Conservation (phyloP, 306 rosid genomes). For the Senna siamea region DNA sequence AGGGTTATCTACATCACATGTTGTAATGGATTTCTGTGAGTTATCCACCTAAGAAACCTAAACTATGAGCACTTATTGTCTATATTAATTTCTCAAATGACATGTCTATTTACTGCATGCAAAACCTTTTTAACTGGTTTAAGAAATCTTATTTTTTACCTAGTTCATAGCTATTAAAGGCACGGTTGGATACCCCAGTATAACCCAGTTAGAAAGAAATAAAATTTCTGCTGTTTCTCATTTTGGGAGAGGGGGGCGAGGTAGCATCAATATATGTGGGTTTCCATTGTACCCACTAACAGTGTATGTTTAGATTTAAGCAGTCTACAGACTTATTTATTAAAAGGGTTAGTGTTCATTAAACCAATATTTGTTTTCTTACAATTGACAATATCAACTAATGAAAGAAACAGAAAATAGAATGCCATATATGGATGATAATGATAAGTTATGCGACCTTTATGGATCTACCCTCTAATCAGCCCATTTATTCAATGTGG, state of each 20-base stretch:
- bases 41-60: neutral
- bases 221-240: neutral
- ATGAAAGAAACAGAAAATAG: neutral
- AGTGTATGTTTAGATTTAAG: conserved; percentile 1
- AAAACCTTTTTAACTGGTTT: too few species aligned
- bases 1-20: too few species aligned
- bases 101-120: conserved; percentile 1
- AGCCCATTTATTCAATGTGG: too few species aligned
- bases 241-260: neutral
- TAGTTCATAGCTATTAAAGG: too few species aligned
- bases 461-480: neutral
- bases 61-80: neutral
- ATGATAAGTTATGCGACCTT: conserved; percentile 2
- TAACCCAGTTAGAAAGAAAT: too few species aligned
- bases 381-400: neutral
- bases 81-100: neutral
- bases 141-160: too few species aligned
- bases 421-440: neutral
- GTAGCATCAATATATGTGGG: neutral
- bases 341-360: neutral
- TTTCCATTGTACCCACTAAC: neutral
- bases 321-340: neutral
- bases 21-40: too few species aligned
- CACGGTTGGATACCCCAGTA: too few species aligned
- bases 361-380: neutral